Percentiles rank a stretch among this genome's conserved stretches.
Conservation (phyloP, 1,284 basidiomycete genomes). For the Malassezia brasiliensis region DNA sequence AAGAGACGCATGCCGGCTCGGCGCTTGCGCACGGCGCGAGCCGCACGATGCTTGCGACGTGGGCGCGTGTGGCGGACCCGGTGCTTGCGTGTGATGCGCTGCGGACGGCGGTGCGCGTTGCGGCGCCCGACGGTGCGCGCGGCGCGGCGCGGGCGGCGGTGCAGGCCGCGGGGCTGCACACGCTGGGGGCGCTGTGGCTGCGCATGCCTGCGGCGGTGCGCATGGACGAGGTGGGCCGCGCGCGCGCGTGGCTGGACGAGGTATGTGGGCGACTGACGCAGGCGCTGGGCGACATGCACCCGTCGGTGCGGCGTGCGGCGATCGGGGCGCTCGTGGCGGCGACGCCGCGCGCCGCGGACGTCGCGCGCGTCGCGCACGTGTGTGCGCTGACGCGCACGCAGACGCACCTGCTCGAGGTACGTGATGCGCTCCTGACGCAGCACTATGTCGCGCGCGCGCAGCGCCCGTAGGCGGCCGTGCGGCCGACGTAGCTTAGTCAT, state of each 20-base stretch:
- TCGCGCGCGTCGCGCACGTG: background rate
- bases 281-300: background rate
- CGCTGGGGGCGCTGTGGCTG: slow-evolving; percentile 1
- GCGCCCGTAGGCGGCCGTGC: background rate
- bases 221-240: background rate
- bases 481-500: no score
- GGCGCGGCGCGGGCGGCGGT: background rate
- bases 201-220: background rate
- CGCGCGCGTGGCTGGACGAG: background rate
- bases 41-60: slow-evolving; percentile 8
- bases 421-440: slow-evolving; percentile 13
- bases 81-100: background rate
- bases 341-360: background rate
- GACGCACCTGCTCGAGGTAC: slow-evolving; percentile 4
- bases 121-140: background rate
- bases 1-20: background rate
- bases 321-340: slow-evolving; percentile 5
- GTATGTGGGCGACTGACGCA: background rate
- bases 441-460: background rate
- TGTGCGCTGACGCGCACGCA: background rate
- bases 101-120: background rate
- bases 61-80: background rate
- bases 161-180: background rate
- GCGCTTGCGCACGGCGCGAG: slow-evolving; percentile 10
- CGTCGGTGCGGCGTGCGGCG: slow-evolving; percentile 13